phyloP scores from a whole-genome alignment of 2,329 filamentous ascomycete genomes.

The Gnomoniopsis smithogilvyi region DNA sequence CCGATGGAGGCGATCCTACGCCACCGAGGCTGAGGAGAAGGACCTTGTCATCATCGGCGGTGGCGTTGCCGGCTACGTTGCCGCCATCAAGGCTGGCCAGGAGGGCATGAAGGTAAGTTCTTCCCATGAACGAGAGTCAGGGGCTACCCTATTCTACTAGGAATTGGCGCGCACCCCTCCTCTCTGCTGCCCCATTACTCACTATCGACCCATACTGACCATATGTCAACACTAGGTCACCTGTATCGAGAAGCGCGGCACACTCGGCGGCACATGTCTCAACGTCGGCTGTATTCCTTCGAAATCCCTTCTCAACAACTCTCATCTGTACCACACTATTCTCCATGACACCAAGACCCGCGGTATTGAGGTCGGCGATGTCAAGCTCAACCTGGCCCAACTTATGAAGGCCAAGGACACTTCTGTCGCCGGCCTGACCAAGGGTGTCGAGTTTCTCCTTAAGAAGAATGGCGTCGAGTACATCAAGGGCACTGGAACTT shows the following conservation, averaged over 20 bases:
- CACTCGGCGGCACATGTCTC: constrained; percentile 92
- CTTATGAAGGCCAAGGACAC: constrained; percentile 99
- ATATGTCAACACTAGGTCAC: constrained; percentile 59
- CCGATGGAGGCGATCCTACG: constrained; percentile 57
- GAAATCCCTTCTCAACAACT: constrained; percentile 99
- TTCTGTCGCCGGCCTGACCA: constrained; percentile 84
- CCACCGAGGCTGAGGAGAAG: constrained; percentile 73
- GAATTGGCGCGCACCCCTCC: no score
- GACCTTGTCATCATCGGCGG: constrained; percentile 97
- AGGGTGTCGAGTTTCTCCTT: constrained; percentile 96
- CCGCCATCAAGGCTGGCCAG: constrained; percentile 98
- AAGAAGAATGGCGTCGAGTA: constrained; percentile 99
- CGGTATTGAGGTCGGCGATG: constrained; percentile 95
- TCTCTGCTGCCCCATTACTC: no score
- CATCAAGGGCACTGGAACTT: constrained; percentile 87
- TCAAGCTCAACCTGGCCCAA: constrained; percentile 89
- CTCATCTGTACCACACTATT: constrained; percentile 95
- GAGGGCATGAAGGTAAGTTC: constrained; percentile 82
- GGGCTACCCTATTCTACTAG: no score
- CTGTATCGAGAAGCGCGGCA: constrained; percentile 97
- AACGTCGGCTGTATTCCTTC: constrained; percentile 99
- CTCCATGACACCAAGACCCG: constrained; percentile 95
- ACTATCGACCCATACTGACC: no score
- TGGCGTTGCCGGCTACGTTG: constrained; percentile 97
- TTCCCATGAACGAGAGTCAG: background rate